Evolutionary conservation across 2,329 filamentous ascomycete genomes (phyloP).

Genomic region (Talaromyces islandicus): DNA sequence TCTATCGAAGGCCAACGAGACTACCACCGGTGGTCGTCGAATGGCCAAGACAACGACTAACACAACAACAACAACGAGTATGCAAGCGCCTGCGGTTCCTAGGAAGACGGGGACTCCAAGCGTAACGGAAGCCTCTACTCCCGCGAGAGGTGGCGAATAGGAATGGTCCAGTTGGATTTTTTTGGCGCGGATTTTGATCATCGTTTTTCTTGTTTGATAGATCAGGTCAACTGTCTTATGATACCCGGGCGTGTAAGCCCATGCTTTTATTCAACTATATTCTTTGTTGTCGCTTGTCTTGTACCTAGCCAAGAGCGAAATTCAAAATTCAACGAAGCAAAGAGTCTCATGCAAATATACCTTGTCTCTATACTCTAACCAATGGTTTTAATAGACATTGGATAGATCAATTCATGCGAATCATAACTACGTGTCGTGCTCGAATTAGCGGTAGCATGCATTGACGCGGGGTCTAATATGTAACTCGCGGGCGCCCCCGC

Average conservation of each 20-base stretch:
- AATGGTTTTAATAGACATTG: neutral
- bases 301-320: neutral
- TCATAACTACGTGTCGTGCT: neutral
- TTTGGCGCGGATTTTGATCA: constrained; percentile 2
- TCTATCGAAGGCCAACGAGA: constrained; percentile 40
- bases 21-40: constrained; percentile 17
- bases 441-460: neutral
- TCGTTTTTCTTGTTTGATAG: neutral
- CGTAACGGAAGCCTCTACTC: constrained; percentile 16
- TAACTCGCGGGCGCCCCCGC: neutral
- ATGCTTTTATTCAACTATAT: neutral
- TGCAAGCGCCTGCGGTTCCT: constrained; percentile 11
- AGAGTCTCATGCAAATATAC: neutral
- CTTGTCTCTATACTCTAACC: neutral
- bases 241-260: neutral
- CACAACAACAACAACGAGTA: neutral
- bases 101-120: constrained; percentile 24
- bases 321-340: neutral
- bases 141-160: constrained; percentile 32
- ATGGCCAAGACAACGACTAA: constrained; percentile 5
- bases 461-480: neutral
- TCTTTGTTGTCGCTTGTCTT: neutral
- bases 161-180: constrained; percentile 11
- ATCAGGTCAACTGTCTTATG: neutral
- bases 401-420: neutral